Base-by-base conservation (phyloP, 352 stramenopile species). In the Globisporangium nagaii region DNA sequence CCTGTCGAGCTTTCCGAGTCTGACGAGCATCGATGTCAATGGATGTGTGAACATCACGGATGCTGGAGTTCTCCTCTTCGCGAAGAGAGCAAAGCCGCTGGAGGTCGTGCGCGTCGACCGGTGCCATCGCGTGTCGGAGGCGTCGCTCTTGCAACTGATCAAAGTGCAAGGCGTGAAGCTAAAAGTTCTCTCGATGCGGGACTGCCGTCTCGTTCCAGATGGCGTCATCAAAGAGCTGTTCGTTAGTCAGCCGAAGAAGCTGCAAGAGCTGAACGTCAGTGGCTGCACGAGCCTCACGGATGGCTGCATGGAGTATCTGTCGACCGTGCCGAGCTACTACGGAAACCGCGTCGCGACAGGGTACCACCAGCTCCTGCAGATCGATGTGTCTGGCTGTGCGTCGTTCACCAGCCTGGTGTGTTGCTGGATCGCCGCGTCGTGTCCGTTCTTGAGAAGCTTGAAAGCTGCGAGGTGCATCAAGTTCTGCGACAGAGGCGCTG, bases 241-340 rank as follows among this genome's bases (percentile, higher is more conserved):
- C 17, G 55, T 68, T 3, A 68, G 54, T 15, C 61, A 79, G 11
- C 74, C 78, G 25, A 71, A 65, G 46, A 13, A 66, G 2, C 62
- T 93, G 6, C 60, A 84, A 52, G 73, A 84, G 25, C 54, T 93
- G 2, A 85, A 78, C 44, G 7, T 91, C n/a, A 75, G 66, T 42
- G 65, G 65, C 45, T 87, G 79, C 47, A 40, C 53, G 1, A 45
- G 68, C 0, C 24, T 93, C 10, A 88, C 65, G 4, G 79, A 90
- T 49, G 52, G 51, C 1, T 63, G 70, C 3, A 74, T 91, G 31
- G 76, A 89, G 47, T 89, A 66, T 49, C 44, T 90, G 6, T 66
- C 66, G 15, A 75, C 56, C 0, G 68, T 88, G 1, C 70, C 77
- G 10, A 81, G 67, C 13, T 79, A 76, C 53, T 84, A 74, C 22